A percentile compares a stretch with the other conserved stretches of the same genome.
These are phyloP conservation scores for Schizopora paradoxa DNA, from an alignment of 1,284 basidiomycete genomes.

Conservation along the genomic window DNA sequence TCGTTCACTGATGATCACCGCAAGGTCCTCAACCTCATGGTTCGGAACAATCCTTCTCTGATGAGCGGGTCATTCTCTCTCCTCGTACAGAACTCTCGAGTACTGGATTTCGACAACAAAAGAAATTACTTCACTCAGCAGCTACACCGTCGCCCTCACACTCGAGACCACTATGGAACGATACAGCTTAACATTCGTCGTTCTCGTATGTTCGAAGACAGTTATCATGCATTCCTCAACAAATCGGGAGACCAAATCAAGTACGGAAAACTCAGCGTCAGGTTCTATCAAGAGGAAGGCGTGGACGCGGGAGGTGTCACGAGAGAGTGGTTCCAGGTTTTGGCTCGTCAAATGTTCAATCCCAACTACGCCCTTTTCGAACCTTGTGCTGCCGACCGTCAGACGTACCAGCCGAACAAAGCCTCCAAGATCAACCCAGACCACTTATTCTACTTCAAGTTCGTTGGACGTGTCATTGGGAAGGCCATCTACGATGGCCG, in stretches of 20 bases:
- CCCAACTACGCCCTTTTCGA: slow-evolving; percentile 99
- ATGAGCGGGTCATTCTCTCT: slow-evolving; percentile 99
- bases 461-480: slow-evolving; percentile 96
- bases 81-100: slow-evolving; percentile 91
- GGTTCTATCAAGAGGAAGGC: slow-evolving; percentile 97
- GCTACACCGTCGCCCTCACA: slow-evolving; percentile 79
- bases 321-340: slow-evolving; percentile 97
- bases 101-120: slow-evolving; percentile 99
- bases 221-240: slow-evolving; percentile 87
- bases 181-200: slow-evolving; percentile 92
- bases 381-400: slow-evolving; percentile 89
- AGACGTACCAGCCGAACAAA: slow-evolving; percentile 96
- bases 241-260: slow-evolving; percentile 96
- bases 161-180: slow-evolving; percentile 77
- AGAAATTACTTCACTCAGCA: slow-evolving; percentile 98
- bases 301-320: slow-evolving; percentile 98
- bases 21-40: slow-evolving; percentile 95
- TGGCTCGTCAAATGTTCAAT: slow-evolving; percentile 98
- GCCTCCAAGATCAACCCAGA: slow-evolving; percentile 93
- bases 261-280: slow-evolving; percentile 94
- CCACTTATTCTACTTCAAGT: slow-evolving; percentile 97
- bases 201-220: slow-evolving; percentile 95
- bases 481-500: slow-evolving; percentile 95
- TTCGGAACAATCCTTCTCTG: slow-evolving; percentile 94
- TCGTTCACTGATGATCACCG: slow-evolving; percentile 92